These are phyloP conservation scores for Ganoderma resinaceum DNA, from an alignment of 1,284 basidiomycete species.

Conservation along the genomic window DNA sequence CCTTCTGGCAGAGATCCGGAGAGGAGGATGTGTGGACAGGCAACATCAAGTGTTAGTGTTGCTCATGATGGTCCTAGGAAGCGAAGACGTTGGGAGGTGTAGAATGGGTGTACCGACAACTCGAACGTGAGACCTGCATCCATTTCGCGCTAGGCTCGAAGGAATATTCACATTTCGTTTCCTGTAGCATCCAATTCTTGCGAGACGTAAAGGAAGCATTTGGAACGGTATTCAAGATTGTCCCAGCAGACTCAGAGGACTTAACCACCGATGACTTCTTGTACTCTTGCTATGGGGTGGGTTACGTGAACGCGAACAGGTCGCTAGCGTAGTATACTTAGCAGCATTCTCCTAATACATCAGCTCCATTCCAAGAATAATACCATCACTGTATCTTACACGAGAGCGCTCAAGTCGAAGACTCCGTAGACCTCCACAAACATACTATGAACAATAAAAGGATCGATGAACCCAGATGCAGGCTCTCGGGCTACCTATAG, in stretches of 20 bases:
- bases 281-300: slow-evolving; percentile 82
- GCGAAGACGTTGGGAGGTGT: slow-evolving; percentile 94
- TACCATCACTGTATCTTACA: neutral
- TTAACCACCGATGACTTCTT: slow-evolving; percentile 60
- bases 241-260: slow-evolving; percentile 54
- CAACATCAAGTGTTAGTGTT: slow-evolving; percentile 91
- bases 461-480: neutral
- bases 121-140: slow-evolving; percentile 67
- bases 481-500: slow-evolving; percentile 42
- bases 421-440: neutral
- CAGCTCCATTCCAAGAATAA: neutral
- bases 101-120: slow-evolving; percentile 84
- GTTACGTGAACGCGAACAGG: slow-evolving; percentile 80
- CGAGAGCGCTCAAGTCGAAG: neutral
- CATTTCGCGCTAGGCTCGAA: no score
- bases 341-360: neutral
- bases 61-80: slow-evolving; percentile 93
- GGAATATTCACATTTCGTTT: slow-evolving; percentile 11
- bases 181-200: slow-evolving; percentile 84
- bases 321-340: slow-evolving; percentile 71
- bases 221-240: slow-evolving; percentile 63
- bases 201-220: slow-evolving; percentile 86
- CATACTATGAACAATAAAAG: neutral
- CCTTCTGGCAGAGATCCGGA: slow-evolving; percentile 81
- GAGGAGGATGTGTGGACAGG: slow-evolving; percentile 91